Evolutionary conservation across 169 alveolate genomes (phyloP).

Genomic region (Eimeria sp.): DNA sequence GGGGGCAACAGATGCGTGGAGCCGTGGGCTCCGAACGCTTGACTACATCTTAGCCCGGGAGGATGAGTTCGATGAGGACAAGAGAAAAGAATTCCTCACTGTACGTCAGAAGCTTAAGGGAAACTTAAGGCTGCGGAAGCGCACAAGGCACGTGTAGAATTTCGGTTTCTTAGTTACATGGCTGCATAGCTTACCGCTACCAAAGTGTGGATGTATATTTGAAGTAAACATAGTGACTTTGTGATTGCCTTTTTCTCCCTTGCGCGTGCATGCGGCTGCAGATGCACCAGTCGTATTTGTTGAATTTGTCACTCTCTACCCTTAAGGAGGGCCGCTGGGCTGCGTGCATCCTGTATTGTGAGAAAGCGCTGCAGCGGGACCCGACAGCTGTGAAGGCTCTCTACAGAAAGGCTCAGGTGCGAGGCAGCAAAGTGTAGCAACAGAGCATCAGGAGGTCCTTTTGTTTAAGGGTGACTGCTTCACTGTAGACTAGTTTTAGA

Average conservation of each 20-base stretch:
- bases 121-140: neutral
- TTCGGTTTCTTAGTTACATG: neutral
- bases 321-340: constrained; percentile 80
- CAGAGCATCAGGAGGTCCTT: neutral
- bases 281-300: constrained; percentile 78
- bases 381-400: constrained; percentile 81
- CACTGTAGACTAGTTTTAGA: neutral
- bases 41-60: constrained; percentile 59
- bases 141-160: too few relatives aligned
- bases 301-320: constrained; percentile 80
- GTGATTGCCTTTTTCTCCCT: neutral
- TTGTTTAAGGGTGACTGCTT: neutral
- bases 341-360: constrained; percentile 78
- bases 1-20: constrained; percentile 76
- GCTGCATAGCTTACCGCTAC: neutral
- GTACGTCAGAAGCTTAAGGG: neutral
- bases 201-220: neutral
- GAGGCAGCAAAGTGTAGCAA: neutral
- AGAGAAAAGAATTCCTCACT: constrained; percentile 53
- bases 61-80: constrained; percentile 58
- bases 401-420: constrained; percentile 77
- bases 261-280: neutral
- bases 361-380: constrained; percentile 78
- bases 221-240: neutral
- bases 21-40: constrained; percentile 80